Percentiles rank a stretch among this genome's conserved stretches.
phyloP scores from a whole-genome alignment of 2,329 filamentous ascomycete species.

The Tolypocladium album region DNA sequence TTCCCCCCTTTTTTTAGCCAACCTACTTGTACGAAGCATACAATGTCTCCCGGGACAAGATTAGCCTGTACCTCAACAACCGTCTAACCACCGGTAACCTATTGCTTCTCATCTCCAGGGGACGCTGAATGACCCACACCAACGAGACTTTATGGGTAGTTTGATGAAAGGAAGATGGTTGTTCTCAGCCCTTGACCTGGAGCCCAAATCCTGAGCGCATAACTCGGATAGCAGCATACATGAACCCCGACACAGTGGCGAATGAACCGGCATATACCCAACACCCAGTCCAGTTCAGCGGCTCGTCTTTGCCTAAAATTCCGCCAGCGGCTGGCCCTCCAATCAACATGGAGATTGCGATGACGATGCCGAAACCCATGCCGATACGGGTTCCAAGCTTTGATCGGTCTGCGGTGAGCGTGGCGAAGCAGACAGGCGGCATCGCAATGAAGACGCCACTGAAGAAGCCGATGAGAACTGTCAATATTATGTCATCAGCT shows the following conservation, averaged over 20 bases:
- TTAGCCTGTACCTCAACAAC: neutral
- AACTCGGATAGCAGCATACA: neutral
- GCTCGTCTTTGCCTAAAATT: slow-evolving; percentile 11
- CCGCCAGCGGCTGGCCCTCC: slow-evolving; percentile 24
- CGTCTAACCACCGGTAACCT: neutral
- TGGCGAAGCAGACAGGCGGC: slow-evolving; percentile 25
- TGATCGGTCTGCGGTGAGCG: slow-evolving; percentile 26
- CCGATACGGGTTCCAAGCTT: slow-evolving; percentile 32
- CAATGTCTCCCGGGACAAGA: neutral
- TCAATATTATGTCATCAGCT: slow-evolving; percentile 20
- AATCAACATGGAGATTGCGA: slow-evolving; percentile 18
- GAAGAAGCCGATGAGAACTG: slow-evolving; percentile 29
- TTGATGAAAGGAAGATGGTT: no score
- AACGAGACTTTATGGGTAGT: neutral
- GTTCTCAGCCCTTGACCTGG: neutral
- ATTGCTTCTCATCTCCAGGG: neutral
- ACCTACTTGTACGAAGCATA: no score
- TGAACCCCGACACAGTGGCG: neutral
- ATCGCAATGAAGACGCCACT: slow-evolving; percentile 30
- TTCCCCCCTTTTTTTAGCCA: no score
- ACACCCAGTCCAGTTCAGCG: slow-evolving; percentile 11
- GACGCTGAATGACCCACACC: neutral
- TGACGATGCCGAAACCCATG: slow-evolving; percentile 19
- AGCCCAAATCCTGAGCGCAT: neutral
- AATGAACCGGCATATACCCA: slow-evolving; percentile 8